A percentile compares a stretch with the other conserved stretches of the same genome.
Conservation (phyloP, 106 monocot genomes). For the Dioscorea dumetorum region DNA sequence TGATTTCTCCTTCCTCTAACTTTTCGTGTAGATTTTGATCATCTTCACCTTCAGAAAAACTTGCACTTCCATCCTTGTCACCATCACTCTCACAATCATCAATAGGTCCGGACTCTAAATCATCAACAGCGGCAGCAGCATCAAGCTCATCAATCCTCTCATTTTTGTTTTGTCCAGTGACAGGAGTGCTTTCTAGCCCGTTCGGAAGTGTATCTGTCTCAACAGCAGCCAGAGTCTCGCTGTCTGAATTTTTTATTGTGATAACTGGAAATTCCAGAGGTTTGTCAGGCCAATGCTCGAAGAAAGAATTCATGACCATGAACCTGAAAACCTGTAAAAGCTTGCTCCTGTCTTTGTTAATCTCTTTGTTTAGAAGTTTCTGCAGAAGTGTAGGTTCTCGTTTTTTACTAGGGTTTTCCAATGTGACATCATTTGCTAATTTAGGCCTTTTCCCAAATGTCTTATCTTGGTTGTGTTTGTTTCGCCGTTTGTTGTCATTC, state of each 20-base stretch:
- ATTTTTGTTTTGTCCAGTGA: background rate
- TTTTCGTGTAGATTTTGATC: constrained; percentile 6
- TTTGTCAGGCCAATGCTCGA: constrained; percentile 39
- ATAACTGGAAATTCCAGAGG: constrained; percentile 50
- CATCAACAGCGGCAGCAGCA: background rate
- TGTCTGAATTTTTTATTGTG: constrained; percentile 20
- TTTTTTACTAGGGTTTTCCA: background rate
- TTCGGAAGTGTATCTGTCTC: constrained; percentile 1
- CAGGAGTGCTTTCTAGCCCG: background rate
- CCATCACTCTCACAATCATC: background rate
- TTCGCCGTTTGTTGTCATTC: constrained; percentile 31
- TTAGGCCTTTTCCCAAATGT: constrained; percentile 34
- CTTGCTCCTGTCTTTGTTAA: constrained; percentile 58
- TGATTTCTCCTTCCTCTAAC: constrained; percentile 24
- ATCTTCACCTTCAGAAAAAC: background rate
- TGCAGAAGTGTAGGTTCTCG: constrained; percentile 70
- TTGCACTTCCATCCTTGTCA: constrained; percentile 4
- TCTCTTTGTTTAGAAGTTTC: constrained; percentile 73
- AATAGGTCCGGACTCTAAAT: background rate
- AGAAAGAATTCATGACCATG: constrained; percentile 77
- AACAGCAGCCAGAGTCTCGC: background rate
- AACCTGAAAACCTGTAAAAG: constrained; percentile 80
- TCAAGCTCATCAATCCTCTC: background rate
- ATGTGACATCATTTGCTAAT: background rate
- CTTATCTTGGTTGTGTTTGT: constrained; percentile 22